Evolutionary conservation across 805 yeast species (phyloP).

Genomic region (Saccharomyces jurei): DNA sequence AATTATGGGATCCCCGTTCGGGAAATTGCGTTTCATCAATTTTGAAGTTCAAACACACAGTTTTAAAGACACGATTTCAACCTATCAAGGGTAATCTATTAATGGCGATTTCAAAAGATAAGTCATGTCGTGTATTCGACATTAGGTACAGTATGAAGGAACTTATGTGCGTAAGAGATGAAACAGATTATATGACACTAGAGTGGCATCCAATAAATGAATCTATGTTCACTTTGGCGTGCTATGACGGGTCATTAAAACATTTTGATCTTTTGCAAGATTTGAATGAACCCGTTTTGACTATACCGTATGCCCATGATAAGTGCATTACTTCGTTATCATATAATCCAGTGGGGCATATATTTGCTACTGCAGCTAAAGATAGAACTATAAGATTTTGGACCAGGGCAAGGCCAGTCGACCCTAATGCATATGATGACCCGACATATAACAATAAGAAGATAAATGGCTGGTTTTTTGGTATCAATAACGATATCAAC

Average conservation of each 20-base stretch:
- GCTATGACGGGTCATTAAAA: constrained; percentile 79
- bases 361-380: constrained; percentile 85
- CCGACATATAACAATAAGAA: constrained; percentile 67
- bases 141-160: constrained; percentile 72
- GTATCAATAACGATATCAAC: constrained; percentile 32
- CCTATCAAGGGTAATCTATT: constrained; percentile 65
- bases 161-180: constrained; percentile 64
- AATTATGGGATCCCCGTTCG: constrained; percentile 92
- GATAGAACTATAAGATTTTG: constrained; percentile 90
- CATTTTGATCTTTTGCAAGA: constrained; percentile 50
- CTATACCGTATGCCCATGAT: constrained; percentile 88
- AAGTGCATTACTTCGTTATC: constrained; percentile 84
- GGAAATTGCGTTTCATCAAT: constrained; percentile 68
- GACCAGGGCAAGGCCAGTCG: constrained; percentile 89
- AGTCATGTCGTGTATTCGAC: constrained; percentile 82
- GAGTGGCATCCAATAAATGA: constrained; percentile 92
- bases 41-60: constrained; percentile 90
- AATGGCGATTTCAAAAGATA: constrained; percentile 84
- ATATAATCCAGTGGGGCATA: constrained; percentile 91
- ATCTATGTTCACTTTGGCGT: constrained; percentile 71
- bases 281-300: constrained; percentile 39
- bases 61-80: constrained; percentile 79
- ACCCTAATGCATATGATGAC: constrained; percentile 72
- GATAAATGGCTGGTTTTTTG: constrained; percentile 48
- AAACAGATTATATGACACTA: constrained; percentile 74